These are phyloP conservation scores for Pseudopyrenochaeta lycopersici DNA, from an alignment of 2,329 filamentous ascomycete genomes.

Conservation along the genomic window DNA sequence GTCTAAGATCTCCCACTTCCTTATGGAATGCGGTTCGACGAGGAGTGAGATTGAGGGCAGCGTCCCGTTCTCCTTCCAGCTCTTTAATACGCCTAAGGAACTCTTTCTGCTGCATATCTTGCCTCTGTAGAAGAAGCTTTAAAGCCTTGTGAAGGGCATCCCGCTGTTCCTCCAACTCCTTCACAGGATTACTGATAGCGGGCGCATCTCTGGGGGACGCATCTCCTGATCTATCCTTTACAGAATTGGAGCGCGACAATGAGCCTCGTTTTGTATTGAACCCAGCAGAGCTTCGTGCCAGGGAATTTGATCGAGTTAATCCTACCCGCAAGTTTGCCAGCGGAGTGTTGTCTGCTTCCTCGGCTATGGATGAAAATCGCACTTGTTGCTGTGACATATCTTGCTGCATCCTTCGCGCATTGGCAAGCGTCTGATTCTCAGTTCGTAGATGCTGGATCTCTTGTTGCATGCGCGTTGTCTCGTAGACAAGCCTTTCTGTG, in stretches of 20 bases:
- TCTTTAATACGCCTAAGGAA: conserved; percentile 81
- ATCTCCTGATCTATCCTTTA: conserved; percentile 46
- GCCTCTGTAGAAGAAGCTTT: conserved; percentile 83
- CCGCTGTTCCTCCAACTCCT: conserved; percentile 91
- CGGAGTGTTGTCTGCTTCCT: conserved; percentile 60
- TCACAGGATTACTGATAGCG: conserved; percentile 61
- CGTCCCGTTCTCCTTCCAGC: conserved; percentile 81
- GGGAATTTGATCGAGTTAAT: conserved; percentile 72
- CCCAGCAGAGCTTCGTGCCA: conserved; percentile 64
- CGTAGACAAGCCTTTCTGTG: conserved; percentile 77
- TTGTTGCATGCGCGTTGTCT: conserved; percentile 85
- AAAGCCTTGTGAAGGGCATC: conserved; percentile 90
- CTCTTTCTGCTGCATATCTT: conserved; percentile 84
- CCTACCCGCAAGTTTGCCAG: conserved; percentile 53
- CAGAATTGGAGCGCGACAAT: conserved; percentile 61
- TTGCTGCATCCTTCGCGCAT: conserved; percentile 59
- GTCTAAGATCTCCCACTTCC: conserved; percentile 80
- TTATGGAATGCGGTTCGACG: conserved; percentile 81
- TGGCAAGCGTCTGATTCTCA: conserved; percentile 69
- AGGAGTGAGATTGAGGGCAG: conserved; percentile 73
- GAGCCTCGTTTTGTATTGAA: conserved; percentile 53
- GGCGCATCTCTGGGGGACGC: conserved; percentile 66
- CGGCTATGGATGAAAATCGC: conserved; percentile 68
- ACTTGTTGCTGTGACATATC: conserved; percentile 56
- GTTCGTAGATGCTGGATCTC: conserved; percentile 70